phyloP scores from a whole-genome alignment of 1,139 yeast species.

The Candida smagusa region DNA sequence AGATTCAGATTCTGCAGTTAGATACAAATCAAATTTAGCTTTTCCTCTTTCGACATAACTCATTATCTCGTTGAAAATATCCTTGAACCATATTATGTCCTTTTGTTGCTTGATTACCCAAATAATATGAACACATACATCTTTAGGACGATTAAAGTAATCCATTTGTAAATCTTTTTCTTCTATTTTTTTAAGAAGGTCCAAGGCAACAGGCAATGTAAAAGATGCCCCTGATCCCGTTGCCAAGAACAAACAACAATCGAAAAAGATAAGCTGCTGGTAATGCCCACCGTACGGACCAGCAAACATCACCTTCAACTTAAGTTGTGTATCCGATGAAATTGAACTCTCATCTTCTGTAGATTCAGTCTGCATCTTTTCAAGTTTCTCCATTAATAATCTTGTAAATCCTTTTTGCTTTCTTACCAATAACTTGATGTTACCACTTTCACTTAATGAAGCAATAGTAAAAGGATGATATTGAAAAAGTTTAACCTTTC shows the following conservation, averaged over 20 bases:
- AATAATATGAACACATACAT: constrained; percentile 26
- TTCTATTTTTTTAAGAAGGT: constrained; percentile 25
- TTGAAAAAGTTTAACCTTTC: constrained; percentile 35
- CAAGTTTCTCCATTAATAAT: constrained; percentile 26
- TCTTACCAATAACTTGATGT: constrained; percentile 38
- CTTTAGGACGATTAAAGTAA: constrained; percentile 30
- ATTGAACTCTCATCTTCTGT: background rate
- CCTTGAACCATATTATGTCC: constrained; percentile 36
- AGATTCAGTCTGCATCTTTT: constrained; percentile 13
- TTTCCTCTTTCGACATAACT: constrained; percentile 23
- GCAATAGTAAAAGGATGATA: constrained; percentile 50
- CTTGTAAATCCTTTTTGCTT: constrained; percentile 45
- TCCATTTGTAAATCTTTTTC: constrained; percentile 26
- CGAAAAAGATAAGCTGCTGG: constrained; percentile 42
- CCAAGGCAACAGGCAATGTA: constrained; percentile 44
- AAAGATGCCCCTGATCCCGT: constrained; percentile 50
- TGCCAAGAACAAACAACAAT: constrained; percentile 36
- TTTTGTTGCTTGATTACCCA: constrained; percentile 31
- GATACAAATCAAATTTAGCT: constrained; percentile 21
- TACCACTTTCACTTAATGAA: constrained; percentile 34
- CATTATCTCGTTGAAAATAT: constrained; percentile 26
- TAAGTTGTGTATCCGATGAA: background rate
- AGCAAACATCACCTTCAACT: constrained; percentile 31
- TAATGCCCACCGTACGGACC: constrained; percentile 47
- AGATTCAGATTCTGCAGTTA: constrained; percentile 16